Evolutionary conservation across 2,329 filamentous ascomycete genomes (phyloP).

Genomic region (Aspergillus eucalypticola): DNA sequence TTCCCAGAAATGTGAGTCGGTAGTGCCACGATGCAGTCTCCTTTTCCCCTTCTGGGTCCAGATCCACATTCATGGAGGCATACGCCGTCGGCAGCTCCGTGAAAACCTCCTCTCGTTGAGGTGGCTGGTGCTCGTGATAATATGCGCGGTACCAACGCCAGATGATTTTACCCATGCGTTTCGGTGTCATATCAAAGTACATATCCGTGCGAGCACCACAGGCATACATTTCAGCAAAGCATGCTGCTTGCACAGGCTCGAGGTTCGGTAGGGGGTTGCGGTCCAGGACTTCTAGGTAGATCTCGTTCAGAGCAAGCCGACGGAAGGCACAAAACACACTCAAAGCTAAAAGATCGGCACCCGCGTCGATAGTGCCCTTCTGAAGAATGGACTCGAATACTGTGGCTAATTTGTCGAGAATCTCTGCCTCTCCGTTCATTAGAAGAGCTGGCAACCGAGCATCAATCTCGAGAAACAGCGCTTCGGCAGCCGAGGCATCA

Average conservation of each 20-base stretch:
- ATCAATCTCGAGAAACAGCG: slow-evolving; percentile 42
- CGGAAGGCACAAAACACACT: slow-evolving; percentile 59
- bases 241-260: slow-evolving; percentile 62
- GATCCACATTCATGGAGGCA: slow-evolving; percentile 54
- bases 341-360: slow-evolving; percentile 57
- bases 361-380: slow-evolving; percentile 42
- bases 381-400: slow-evolving; percentile 36
- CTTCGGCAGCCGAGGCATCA: slow-evolving; percentile 28
- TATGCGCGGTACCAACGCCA: slow-evolving; percentile 43
- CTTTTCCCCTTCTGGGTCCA: slow-evolving; percentile 47
- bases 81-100: slow-evolving; percentile 52
- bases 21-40: slow-evolving; percentile 48
- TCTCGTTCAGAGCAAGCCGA: slow-evolving; percentile 59
- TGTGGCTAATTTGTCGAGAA: slow-evolving; percentile 38
- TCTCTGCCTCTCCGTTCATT: slow-evolving; percentile 26
- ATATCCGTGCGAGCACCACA: slow-evolving; percentile 62
- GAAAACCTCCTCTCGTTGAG: slow-evolving; percentile 14
- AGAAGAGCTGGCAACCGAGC: slow-evolving; percentile 26
- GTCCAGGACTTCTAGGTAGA: slow-evolving; percentile 63
- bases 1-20: slow-evolving; percentile 58
- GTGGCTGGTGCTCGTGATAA: slow-evolving; percentile 41
- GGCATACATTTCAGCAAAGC: slow-evolving; percentile 63
- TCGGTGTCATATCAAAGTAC: slow-evolving; percentile 59
- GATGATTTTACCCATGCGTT: slow-evolving; percentile 48
- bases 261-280: slow-evolving; percentile 61